Conservation (phyloP, 306 rosid species). For the Begonia peltatifolia region DNA sequence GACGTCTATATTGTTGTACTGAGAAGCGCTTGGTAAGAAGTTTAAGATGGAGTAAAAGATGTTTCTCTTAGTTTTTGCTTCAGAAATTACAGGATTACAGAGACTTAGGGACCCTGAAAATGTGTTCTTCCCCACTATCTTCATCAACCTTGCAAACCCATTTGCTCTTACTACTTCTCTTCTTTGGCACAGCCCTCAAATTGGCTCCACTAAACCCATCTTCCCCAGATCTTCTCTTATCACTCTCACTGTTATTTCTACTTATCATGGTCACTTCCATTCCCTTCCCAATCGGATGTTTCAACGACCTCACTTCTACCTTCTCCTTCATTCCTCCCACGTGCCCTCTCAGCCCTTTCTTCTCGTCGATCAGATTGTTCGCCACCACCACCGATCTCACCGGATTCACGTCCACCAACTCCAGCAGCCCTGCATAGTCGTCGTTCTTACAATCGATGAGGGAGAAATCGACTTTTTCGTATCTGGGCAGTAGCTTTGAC, state of each 20-base stretch:
- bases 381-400: constrained; percentile 46
- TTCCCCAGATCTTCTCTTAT: constrained; percentile 6
- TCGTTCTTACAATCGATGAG: constrained; percentile 42
- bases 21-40: too few relatives aligned
- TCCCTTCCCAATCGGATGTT: constrained; percentile 38
- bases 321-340: constrained; percentile 23
- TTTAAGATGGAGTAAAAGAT: too few relatives aligned
- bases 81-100: too few relatives aligned
- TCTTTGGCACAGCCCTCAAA: constrained; percentile 4
- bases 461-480: constrained; percentile 50
- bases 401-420: constrained; percentile 33
- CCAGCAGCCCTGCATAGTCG: constrained; percentile 22
- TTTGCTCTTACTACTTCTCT: constrained; percentile 25
- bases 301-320: constrained; percentile 32
- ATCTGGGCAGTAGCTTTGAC: constrained; percentile 18
- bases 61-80: too few relatives aligned
- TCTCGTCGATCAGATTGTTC: constrained; percentile 27
- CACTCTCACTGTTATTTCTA: constrained; percentile 7
- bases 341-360: constrained; percentile 21
- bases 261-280: constrained; percentile 41
- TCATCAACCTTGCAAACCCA: constrained; percentile 51
- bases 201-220: background rate
- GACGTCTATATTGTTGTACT: too few relatives aligned
- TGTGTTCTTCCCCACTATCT: constrained; percentile 60
- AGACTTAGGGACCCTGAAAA: constrained; percentile 28